Evolutionary conservation across 1,284 basidiomycete species (phyloP).

Genomic region (Caloboletus inedulis): DNA sequence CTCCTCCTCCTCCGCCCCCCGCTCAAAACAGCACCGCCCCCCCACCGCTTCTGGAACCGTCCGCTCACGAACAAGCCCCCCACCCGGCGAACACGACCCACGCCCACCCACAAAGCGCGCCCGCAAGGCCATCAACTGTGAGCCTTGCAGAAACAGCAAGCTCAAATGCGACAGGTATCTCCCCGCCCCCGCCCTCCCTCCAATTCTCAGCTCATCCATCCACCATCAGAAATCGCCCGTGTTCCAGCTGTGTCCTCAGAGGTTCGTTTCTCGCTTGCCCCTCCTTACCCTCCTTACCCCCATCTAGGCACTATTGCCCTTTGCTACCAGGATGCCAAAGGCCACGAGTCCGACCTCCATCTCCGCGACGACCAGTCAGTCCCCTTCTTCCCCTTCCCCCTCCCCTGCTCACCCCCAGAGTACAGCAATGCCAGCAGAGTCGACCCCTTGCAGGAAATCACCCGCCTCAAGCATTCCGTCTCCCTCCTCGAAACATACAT

Average conservation of each 20-base stretch:
- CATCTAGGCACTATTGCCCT: slow-evolving; percentile 62
- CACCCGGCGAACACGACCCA: slow-evolving; percentile 45
- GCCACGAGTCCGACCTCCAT: slow-evolving; percentile 46
- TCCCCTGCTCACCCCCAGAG: slow-evolving; percentile 16
- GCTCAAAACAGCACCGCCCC: slow-evolving; percentile 39
- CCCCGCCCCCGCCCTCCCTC: slow-evolving; percentile 4
- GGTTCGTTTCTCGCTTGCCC: slow-evolving; percentile 38
- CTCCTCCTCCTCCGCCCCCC: slow-evolving; percentile 29
- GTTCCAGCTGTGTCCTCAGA: slow-evolving; percentile 77
- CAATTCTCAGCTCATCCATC: slow-evolving; percentile 15
- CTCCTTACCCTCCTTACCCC: background rate
- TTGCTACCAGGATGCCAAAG: slow-evolving; percentile 71
- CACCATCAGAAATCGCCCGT: slow-evolving; percentile 65
- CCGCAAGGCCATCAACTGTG: slow-evolving; percentile 80
- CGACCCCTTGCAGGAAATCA: slow-evolving; percentile 70
- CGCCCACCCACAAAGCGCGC: slow-evolving; percentile 71
- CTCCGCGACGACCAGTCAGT: slow-evolving; percentile 60
- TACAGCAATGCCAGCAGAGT: slow-evolving; percentile 50
- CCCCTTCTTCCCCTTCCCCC: background rate
- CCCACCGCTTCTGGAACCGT: slow-evolving; percentile 37
- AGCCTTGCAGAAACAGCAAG: slow-evolving; percentile 79
- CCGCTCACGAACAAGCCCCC: slow-evolving; percentile 46
- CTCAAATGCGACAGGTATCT: slow-evolving; percentile 77
- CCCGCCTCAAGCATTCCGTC: slow-evolving; percentile 69
- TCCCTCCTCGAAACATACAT: slow-evolving; percentile 69